Evolutionary conservation across 1,284 basidiomycete species (phyloP).

Genomic region (Ustilago loliicola): DNA sequence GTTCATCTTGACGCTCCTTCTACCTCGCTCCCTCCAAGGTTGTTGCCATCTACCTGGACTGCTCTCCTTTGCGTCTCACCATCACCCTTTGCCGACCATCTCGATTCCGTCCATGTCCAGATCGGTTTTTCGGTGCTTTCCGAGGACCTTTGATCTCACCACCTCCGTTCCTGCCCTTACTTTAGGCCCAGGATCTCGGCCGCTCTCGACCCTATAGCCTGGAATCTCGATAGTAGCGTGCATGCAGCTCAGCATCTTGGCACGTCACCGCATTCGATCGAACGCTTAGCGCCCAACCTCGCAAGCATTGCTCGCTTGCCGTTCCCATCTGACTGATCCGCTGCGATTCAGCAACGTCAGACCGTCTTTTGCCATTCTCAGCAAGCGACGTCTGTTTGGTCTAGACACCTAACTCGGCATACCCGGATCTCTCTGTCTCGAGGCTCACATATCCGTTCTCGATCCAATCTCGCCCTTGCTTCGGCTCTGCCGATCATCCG

Average conservation of each 20-base stretch:
- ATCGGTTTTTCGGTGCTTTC: neutral
- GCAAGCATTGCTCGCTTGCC: neutral
- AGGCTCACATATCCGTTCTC: neutral
- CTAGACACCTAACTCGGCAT: neutral
- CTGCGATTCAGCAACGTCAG: neutral
- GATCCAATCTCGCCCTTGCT: neutral
- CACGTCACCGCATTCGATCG: neutral
- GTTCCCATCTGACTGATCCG: neutral
- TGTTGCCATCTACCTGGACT: neutral
- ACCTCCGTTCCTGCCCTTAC: neutral
- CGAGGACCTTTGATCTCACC: neutral
- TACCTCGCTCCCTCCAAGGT: constrained; percentile 19
- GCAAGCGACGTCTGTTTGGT: neutral
- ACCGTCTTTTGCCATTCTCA: neutral
- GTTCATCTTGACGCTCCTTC: constrained; percentile 15
- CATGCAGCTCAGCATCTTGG: neutral
- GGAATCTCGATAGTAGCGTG: neutral
- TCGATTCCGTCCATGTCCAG: constrained; percentile 6
- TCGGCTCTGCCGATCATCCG: neutral
- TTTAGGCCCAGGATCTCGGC: neutral
- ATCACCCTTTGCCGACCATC: constrained; percentile 2
- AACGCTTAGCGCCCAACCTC: neutral
- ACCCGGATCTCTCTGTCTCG: neutral
- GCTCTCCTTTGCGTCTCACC: neutral
- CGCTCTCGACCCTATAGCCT: neutral